phyloP scores from a whole-genome alignment of 331 rosid species.

The Ulmus americana region DNA sequence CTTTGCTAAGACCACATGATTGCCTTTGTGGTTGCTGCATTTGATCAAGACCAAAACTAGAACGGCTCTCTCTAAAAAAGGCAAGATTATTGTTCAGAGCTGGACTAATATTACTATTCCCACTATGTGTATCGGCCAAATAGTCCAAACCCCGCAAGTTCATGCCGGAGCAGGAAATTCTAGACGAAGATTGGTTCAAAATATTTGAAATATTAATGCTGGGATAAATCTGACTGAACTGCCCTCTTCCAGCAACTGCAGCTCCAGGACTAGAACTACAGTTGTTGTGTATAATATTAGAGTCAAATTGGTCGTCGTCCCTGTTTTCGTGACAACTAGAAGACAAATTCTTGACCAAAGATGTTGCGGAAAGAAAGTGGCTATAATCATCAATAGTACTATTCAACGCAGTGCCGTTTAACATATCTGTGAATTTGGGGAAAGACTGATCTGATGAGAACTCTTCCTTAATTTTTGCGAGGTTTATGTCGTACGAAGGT shows the following conservation, averaged over 20 bases:
- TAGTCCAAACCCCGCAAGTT: conserved; percentile 43
- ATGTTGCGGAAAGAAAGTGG: conserved; percentile 10
- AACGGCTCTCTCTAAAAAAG: conserved; percentile 23
- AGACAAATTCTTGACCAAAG: neutral
- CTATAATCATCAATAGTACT: conserved; percentile 24
- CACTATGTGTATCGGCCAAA: conserved; percentile 14
- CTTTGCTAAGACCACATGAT: conserved; percentile 31
- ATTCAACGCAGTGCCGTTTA: conserved; percentile 29
- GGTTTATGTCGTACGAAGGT: conserved; percentile 20
- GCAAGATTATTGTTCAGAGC: conserved; percentile 18
- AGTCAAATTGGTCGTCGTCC: conserved; percentile 14
- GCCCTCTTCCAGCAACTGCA: conserved; percentile 31
- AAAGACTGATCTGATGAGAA: conserved; percentile 24
- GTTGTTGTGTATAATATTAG: conserved; percentile 6
- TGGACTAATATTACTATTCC: too few relatives aligned
- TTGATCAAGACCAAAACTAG: conserved; percentile 38
- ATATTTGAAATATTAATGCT: conserved; percentile 58
- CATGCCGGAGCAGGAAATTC: conserved; percentile 31
- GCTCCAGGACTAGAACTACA: conserved; percentile 16
- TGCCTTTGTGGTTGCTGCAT: conserved; percentile 36
- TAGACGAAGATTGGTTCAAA: conserved; percentile 25
- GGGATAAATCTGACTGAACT: conserved; percentile 69
- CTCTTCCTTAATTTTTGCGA: conserved; percentile 42
- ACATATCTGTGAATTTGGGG: conserved; percentile 57
- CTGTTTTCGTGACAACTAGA: neutral